Evolutionary conservation across 2,329 filamentous ascomycete species (phyloP).

Genomic region (Neoarthrinium moseri): DNA sequence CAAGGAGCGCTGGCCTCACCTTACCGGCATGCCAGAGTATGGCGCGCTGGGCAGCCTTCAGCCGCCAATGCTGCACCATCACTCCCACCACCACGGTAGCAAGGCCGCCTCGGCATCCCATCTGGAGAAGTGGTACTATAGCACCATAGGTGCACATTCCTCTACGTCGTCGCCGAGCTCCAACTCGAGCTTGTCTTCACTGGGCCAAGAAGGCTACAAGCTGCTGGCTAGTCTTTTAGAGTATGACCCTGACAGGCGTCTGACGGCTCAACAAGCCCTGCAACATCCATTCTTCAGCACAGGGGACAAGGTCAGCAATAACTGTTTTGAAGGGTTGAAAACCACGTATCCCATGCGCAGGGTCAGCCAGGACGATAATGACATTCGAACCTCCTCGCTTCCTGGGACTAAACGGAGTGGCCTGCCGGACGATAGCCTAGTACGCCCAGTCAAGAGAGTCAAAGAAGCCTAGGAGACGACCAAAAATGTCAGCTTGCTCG

Average conservation of each 20-base stretch:
- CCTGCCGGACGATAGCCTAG: constrained; percentile 75
- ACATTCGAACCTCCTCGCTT: constrained; percentile 85
- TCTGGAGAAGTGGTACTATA: constrained; percentile 80
- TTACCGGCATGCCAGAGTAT: constrained; percentile 86
- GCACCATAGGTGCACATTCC: constrained; percentile 60
- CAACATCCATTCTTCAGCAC: constrained; percentile 85
- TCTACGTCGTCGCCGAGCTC: constrained; percentile 41
- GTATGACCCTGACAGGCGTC: constrained; percentile 85
- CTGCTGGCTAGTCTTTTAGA: constrained; percentile 81
- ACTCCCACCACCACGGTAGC: constrained; percentile 30
- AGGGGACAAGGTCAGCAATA: constrained; percentile 69
- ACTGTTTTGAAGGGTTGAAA: constrained; percentile 89
- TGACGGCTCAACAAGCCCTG: constrained; percentile 87
- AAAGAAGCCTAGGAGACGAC: constrained; percentile 50
- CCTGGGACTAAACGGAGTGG: constrained; percentile 90
- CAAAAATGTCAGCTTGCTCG: no score
- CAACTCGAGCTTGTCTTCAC: constrained; percentile 48
- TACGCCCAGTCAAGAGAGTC: constrained; percentile 59
- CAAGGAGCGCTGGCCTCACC: constrained; percentile 83
- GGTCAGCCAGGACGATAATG: constrained; percentile 93
- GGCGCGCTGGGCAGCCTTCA: constrained; percentile 62
- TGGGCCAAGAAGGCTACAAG: constrained; percentile 76
- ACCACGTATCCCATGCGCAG: constrained; percentile 86
- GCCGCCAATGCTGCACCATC: constrained; percentile 46
- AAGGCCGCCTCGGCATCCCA: constrained; percentile 36